Base-by-base conservation (phyloP, 202 grass and related monocot genomes). In the Schoenoplectus tabernaemontani region DNA sequence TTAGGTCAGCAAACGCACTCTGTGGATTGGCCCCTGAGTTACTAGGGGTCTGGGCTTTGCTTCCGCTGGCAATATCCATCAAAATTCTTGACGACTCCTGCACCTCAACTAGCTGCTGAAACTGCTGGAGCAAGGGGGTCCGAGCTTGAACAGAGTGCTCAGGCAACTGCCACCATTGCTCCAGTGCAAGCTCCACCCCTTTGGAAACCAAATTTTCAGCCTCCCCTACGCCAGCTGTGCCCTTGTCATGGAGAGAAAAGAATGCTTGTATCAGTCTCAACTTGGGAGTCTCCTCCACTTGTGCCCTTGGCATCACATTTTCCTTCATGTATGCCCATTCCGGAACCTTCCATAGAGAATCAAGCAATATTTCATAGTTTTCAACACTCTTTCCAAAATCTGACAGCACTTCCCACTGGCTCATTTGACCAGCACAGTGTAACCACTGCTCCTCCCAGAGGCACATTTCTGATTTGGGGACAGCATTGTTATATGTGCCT, bases 281-380 rank as follows among this genome's bases (percentile, higher is more conserved):
- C 46, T 96, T 99, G 15, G 87, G 85, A 51, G 96, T 96, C 57
- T 96, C 96, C 79, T 99, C 92, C 72, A 99, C 92, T 79, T 99
- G 96, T 79, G 90, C 86, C 83, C 92, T 93, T 9, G 96, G 81
- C 51, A 99, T 96, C 54, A 96, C 86, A 42, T 89, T 89, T 9
- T 99, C 96, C 82, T 99, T 99, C 89, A 99, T 89, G 89, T 96
- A 99, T 77, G 87, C n/a, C 96, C 92, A 99, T 56, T 99, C 96
- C 85, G 96, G 90, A 62, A 87, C 90, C 85, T 99, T 99, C 96
- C 96, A 99, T 9, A 99, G 86, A 65, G 88, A 93, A 64, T 99
- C 96, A 67, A 93, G 85, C 57, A 99, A 89, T 85, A 96, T 91
- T 64, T 99, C 96, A 74, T 96, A 87, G 86, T 99, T 99, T 57